Base-by-base conservation (phyloP, 352 stramenopile species). In the Pythium phragmiticola region DNA sequence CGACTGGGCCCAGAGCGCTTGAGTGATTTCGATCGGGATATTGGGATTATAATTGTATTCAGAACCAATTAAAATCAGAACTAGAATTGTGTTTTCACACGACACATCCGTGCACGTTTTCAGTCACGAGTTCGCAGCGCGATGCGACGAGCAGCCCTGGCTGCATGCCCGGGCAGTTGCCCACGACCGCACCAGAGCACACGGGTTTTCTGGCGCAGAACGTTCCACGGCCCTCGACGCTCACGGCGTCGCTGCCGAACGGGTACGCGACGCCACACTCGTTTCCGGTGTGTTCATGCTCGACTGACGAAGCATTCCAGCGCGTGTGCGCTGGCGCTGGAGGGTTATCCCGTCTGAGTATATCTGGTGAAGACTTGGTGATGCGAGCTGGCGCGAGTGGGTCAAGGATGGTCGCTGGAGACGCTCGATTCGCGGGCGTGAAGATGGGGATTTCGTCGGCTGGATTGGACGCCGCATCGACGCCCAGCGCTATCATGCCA, bases 131-230 rank as follows among this genome's bases (percentile, higher is more conserved):
- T 21, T 21, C 43, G 33, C 66, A 73, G 6, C 19, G 50, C 0
- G 66, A 34, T 1, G 28, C 26, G 9, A 33, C 3, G 7, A 21
- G 9, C 13, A 73, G 66, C 5, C 60, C 60, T 7, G 55, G 54
- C 60, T 73, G 66, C 0, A 60, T 21, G 16, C 19, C 34, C 0
- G 66, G 66, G 50, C 66, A 73, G 26, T 65, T 65, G 21, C 60
- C 66, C 0, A 43, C 7, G 2, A 62, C 13, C 0, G 14, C 6
- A 0, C 59, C 66, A 3, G 60, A 47, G 33, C 66, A 72, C 16
- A 72, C 43, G 6, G 66, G 66, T 17, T 23, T 2, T 2, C 50
- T 23, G 21, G 60, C 45, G 37, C 66, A 72, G 50, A 73, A 73
- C 26, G 60, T 73, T 23, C 60, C 66, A 16, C 17, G 30, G 11